Percentiles rank a stretch among this genome's conserved stretches.
Evolutionary conservation across 768 basidiomycete genomes (phyloP).

Genomic region (Podaxis sp.): DNA sequence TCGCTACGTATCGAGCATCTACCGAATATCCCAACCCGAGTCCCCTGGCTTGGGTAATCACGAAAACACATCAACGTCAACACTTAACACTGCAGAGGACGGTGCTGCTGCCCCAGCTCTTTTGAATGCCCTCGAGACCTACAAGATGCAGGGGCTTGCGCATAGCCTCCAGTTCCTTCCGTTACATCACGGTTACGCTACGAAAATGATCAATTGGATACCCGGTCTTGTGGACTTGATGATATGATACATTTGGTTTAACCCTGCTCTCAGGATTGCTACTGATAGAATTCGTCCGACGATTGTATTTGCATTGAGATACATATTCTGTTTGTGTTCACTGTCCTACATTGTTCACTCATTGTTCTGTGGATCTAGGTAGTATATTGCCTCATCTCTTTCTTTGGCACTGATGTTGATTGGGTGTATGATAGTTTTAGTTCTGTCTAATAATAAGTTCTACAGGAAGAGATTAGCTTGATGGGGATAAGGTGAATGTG

Average conservation of each 20-base stretch:
- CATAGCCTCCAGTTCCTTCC: slow-evolving; percentile 69
- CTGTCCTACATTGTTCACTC: neutral
- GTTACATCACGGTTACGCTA: slow-evolving; percentile 45
- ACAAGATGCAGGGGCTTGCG: slow-evolving; percentile 72
- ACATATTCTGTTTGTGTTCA: neutral
- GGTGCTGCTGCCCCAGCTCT: slow-evolving; percentile 45
- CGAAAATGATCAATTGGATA: slow-evolving; percentile 73
- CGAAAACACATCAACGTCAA: slow-evolving; percentile 53
- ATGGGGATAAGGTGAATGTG: neutral
- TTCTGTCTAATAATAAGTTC: slow-evolving; percentile 4
- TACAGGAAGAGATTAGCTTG: neutral
- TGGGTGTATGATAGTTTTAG: slow-evolving; percentile 9
- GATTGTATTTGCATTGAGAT: neutral
- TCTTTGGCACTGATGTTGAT: slow-evolving; percentile 1
- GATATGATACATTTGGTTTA: slow-evolving; percentile 18
- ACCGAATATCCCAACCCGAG: slow-evolving; percentile 64
- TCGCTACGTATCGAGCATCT: slow-evolving; percentile 68
- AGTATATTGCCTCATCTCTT: slow-evolving; percentile 1
- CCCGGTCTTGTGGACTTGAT: slow-evolving; percentile 40
- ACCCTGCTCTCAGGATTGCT: neutral
- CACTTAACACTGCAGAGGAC: slow-evolving; percentile 62
- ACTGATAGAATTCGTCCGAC: neutral
- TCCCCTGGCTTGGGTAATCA: slow-evolving; percentile 24
- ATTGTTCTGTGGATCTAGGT: slow-evolving; percentile 4
- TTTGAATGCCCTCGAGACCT: slow-evolving; percentile 59